Conservation (phyloP, 2,329 filamentous ascomycete genomes). For the Paraphoma sp. region DNA sequence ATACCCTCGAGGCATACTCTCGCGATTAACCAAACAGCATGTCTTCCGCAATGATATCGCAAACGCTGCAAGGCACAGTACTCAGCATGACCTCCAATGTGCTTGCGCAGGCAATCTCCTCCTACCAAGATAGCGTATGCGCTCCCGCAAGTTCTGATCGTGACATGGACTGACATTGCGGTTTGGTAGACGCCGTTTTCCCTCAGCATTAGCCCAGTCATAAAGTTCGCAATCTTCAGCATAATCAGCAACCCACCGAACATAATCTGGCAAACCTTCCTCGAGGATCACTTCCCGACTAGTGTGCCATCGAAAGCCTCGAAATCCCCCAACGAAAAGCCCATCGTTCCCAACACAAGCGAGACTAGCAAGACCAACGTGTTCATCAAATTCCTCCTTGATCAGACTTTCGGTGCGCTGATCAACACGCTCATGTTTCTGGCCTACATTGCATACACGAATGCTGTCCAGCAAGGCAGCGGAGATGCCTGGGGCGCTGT, state of each 20-base stretch:
- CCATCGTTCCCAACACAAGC: slow-evolving; percentile 29
- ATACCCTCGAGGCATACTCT: not conserved
- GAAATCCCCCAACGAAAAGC: slow-evolving; percentile 37
- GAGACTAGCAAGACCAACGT: slow-evolving; percentile 67
- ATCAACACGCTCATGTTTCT: slow-evolving; percentile 72
- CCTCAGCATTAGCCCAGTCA: slow-evolving; percentile 71
- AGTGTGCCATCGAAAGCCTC: slow-evolving; percentile 45
- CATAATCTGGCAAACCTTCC: slow-evolving; percentile 81
- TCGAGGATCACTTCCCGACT: slow-evolving; percentile 78
- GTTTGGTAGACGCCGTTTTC: slow-evolving; percentile 61
- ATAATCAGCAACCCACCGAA: slow-evolving; percentile 80
- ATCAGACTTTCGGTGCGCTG: slow-evolving; percentile 71
- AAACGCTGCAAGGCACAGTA: slow-evolving; percentile 66
- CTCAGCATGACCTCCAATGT: slow-evolving; percentile 74
- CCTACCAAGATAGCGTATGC: slow-evolving; percentile 65
- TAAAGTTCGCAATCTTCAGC: slow-evolving; percentile 80
- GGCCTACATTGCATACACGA: slow-evolving; percentile 61
- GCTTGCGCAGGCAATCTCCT: slow-evolving; percentile 73
- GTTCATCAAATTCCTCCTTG: slow-evolving; percentile 69
- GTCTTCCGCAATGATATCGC: slow-evolving; percentile 40
- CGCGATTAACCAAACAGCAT: slow-evolving; percentile 17
- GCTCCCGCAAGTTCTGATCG: not conserved
- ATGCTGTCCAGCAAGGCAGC: slow-evolving; percentile 26
- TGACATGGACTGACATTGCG: not conserved
- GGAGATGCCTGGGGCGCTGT: slow-evolving; percentile 42